Conservation (phyloP, 345 rosid genomes). For the Eucalyptus brandiana region DNA sequence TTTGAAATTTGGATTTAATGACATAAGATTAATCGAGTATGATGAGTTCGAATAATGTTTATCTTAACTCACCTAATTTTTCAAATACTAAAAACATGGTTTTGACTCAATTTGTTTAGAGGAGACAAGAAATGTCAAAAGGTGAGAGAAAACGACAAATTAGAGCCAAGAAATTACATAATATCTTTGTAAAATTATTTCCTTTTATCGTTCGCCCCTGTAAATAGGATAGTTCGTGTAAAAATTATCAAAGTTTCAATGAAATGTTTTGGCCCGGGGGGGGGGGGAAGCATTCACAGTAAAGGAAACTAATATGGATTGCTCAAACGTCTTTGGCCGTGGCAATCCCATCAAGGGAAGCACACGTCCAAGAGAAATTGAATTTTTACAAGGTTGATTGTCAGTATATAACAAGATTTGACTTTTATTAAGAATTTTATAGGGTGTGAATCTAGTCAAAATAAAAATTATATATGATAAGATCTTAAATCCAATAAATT, state of each 20-base stretch:
- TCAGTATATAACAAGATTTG: not conserved
- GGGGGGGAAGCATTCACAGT: not conserved
- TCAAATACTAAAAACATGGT: not conserved
- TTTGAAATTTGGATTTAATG: not conserved
- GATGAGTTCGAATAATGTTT: too few species aligned
- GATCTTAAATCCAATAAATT: too few species aligned
- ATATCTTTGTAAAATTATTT: not conserved
- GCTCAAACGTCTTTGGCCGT: not conserved
- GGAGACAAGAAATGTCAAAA: not conserved
- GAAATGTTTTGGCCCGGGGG: not conserved
- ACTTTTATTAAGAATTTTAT: not conserved
- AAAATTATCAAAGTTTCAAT: not conserved
- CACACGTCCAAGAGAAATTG: not conserved
- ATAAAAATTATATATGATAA: too few species aligned
- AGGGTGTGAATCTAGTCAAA: not conserved
- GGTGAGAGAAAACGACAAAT: not conserved
- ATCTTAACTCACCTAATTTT: constrained; percentile 8
- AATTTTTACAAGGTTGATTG: not conserved
- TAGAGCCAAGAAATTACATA: not conserved
- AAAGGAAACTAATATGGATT: not conserved
- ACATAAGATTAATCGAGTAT: too few species aligned
- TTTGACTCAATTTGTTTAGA: not conserved
- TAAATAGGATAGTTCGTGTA: not conserved
- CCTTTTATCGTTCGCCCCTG: not conserved
- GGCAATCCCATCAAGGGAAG: not conserved